phyloP scores from a whole-genome alignment of 257 asterid genomes.

The Avicennia marina region DNA sequence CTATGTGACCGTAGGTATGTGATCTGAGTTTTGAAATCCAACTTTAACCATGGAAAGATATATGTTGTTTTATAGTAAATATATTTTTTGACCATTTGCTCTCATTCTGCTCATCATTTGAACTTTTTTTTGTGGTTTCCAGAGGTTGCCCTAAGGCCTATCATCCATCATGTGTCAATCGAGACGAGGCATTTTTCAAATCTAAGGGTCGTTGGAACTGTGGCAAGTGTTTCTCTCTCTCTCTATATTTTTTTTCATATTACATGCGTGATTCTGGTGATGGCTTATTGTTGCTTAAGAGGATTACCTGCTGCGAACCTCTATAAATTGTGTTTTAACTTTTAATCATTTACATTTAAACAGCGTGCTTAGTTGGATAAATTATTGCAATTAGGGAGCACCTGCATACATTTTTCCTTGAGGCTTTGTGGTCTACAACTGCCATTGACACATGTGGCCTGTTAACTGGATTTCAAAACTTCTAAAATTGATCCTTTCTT shows the following conservation, averaged over 20 bases:
- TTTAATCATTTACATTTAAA: too few relatives aligned
- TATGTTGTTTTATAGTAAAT: background rate
- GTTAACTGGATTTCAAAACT: too few relatives aligned
- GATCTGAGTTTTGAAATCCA: slow-evolving; percentile 4
- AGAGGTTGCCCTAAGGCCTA: slow-evolving; percentile 98
- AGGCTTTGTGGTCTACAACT: too few relatives aligned
- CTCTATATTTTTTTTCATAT: background rate
- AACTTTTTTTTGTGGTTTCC: slow-evolving; percentile 26
- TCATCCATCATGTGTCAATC: slow-evolving; percentile 87
- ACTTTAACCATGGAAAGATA: background rate
- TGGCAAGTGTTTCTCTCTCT: slow-evolving; percentile 56
- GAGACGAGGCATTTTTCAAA: slow-evolving; percentile 87
- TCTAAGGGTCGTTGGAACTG: slow-evolving; percentile 97
- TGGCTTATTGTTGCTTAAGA: background rate
- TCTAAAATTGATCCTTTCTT: too few relatives aligned
- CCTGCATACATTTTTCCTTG: too few relatives aligned
- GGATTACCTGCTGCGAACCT: too few relatives aligned
- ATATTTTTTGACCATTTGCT: background rate
- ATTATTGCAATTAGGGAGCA: too few relatives aligned
- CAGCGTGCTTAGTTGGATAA: too few relatives aligned
- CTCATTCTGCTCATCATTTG: slow-evolving; percentile 8
- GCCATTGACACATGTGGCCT: too few relatives aligned
- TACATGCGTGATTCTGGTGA: background rate
- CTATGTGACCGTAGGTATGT: slow-evolving; percentile 86
- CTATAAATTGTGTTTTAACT: too few relatives aligned